Base-by-base conservation (phyloP, 148 eudicot species). In the Arbutus unedo region DNA sequence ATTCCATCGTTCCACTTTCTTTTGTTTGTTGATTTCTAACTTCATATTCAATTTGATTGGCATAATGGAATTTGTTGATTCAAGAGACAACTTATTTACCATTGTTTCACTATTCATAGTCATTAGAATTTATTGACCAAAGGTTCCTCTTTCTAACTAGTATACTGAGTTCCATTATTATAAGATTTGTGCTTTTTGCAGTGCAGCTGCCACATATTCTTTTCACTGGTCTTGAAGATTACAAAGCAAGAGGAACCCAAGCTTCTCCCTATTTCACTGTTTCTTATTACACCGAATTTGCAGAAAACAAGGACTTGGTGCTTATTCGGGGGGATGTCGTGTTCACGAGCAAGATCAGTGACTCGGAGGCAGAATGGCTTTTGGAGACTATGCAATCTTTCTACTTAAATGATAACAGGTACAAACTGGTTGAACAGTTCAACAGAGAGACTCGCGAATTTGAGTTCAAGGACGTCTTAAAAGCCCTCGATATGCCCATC, bases 161-260 rank as follows among this genome's bases (percentile, higher is more conserved):
- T 31, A 31, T 31, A 31, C 38, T 31, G 38, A 31, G 38, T 31
- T 31, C 38, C 38, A 31, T 31, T 31, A 31, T 31, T 31, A 13
- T 51, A 8, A 7, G 3, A 21, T 62, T 62, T 62, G 11, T 50
- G 60, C 60, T 38, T 53, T 48, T 19, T 88, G 87, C 93, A 95
- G 98, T 91, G 86, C 93, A 93, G 86, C 87, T 88, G 90, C 98
- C 98, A 44, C 89, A 92, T 84, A 89, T 93, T 45, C 83, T 95
- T 67, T 91, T 95, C 86, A 95, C 96, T 19, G 96, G 98, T 71
- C 96, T 95, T 82, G 98, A 95, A 90, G 98, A 95, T 85, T 95
- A 95, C 85, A 93, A 95, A 85, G 98, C 98, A 48, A 92, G 93
- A 84, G 98, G 98, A 87, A 92, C 95, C 76, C 95, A 94, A 81